Evolutionary conservation across 2,329 filamentous ascomycete genomes (phyloP).

Genomic region (Triangularia setosa): DNA sequence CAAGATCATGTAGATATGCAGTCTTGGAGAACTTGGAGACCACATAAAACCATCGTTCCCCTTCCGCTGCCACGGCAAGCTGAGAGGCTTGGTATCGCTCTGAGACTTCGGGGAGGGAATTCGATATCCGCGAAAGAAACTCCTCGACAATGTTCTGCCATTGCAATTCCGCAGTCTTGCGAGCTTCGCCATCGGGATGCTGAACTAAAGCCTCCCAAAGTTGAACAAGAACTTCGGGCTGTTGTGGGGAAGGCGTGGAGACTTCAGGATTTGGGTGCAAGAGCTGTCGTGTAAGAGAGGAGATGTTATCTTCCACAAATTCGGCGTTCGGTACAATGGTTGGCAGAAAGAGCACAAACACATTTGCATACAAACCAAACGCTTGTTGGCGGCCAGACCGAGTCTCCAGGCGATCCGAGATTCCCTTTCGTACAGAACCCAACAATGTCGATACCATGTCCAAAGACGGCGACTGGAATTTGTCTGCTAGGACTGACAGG

Average conservation of each 20-base stretch:
- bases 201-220: slow-evolving; percentile 44
- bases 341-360: slow-evolving; percentile 50
- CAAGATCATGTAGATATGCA: slow-evolving; percentile 14
- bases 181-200: slow-evolving; percentile 39
- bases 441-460: slow-evolving; percentile 60
- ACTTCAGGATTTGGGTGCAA: slow-evolving; percentile 44
- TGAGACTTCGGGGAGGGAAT: slow-evolving; percentile 77
- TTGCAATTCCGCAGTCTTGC: slow-evolving; percentile 48
- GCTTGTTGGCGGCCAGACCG: slow-evolving; percentile 63
- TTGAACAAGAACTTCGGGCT: slow-evolving; percentile 40
- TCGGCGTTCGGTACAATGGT: slow-evolving; percentile 37
- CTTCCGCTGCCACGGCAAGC: slow-evolving; percentile 60
- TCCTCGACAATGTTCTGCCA: slow-evolving; percentile 61
- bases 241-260: slow-evolving; percentile 35
- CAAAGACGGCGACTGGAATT: slow-evolving; percentile 32
- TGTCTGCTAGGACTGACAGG: slow-evolving; percentile 54
- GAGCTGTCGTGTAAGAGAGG: slow-evolving; percentile 53
- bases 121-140: slow-evolving; percentile 64
- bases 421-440: slow-evolving; percentile 64
- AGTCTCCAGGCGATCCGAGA: slow-evolving; percentile 71
- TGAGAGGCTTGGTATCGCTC: slow-evolving; percentile 73
- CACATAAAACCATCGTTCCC: slow-evolving; percentile 63
- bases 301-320: slow-evolving; percentile 48
- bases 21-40: slow-evolving; percentile 32
- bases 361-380: slow-evolving; percentile 71